Evolutionary conservation across 352 stramenopile genomes (phyloP).

Genomic region (Phytopythium kandeliae): DNA sequence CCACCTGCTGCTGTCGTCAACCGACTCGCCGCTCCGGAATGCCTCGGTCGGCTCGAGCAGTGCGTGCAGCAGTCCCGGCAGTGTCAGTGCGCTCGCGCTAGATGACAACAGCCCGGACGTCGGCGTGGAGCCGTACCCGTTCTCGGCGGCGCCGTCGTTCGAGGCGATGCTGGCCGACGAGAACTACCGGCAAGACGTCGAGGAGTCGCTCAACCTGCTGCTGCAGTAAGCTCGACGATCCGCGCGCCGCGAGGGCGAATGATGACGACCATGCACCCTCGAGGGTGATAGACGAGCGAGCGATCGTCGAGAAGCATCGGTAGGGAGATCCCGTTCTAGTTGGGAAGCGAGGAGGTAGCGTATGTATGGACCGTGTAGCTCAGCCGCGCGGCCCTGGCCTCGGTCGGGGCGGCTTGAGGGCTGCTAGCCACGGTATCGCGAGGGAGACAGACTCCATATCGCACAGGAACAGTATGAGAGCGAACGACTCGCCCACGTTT

Average conservation of each 20-base stretch:
- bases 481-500: no score
- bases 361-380: slow-evolving; percentile 2
- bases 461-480: slow-evolving; percentile 3
- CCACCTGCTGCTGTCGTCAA: slow-evolving; percentile 15
- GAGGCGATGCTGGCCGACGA: slow-evolving; percentile 36
- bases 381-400: neutral
- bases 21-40: slow-evolving; percentile 3
- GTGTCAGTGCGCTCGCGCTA: slow-evolving; percentile 24
- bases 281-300: slow-evolving; percentile 7
- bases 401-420: neutral
- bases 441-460: neutral
- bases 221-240: slow-evolving; percentile 33
- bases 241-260: neutral
- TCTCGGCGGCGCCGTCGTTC: slow-evolving; percentile 29
- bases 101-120: slow-evolving; percentile 17
- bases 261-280: slow-evolving; percentile 9
- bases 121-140: slow-evolving; percentile 48
- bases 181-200: slow-evolving; percentile 48
- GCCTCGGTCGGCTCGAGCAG: slow-evolving; percentile 15
- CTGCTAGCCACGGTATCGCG: slow-evolving; percentile 1
- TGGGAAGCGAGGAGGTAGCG: slow-evolving; percentile 1
- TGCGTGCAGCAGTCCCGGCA: slow-evolving; percentile 20
- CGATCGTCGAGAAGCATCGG: slow-evolving; percentile 2
- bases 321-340: neutral
- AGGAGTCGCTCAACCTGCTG: slow-evolving; percentile 44